Base-by-base conservation (phyloP, 345 rosid species). In the Excoecaria agallocha region DNA sequence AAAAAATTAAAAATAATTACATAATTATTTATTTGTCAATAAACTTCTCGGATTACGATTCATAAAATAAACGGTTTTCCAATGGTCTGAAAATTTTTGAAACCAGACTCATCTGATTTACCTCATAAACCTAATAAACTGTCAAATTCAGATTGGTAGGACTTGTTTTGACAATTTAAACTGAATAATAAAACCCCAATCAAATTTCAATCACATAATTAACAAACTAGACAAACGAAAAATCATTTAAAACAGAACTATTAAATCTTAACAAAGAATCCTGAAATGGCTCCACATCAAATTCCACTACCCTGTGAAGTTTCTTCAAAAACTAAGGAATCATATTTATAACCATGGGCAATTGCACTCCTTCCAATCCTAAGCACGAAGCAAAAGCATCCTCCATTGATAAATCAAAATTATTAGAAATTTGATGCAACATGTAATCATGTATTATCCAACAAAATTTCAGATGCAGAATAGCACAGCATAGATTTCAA, bases 31-130 rank as follows among this genome's bases (percentile, higher is more conserved):
- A 30, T 30, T 30, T 30, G 30, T 30, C 30, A 30, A 30, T 30
- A 30, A 30, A 30, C 30, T 30, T 30, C 30, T 30, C 30, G 1
- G 30, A 30, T 30, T 30, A 2, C 2, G 30, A 30, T 30, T 30
- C 30, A 30, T 41, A 41, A 5, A 41, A 41, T 8, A 41, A 41
- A 41, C 8, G 1, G 45, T 41, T 41, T 41, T 5, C 30, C 1
- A 41, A 41, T 8, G 8, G 45, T 41, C 45, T 0, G 3, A 41
- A 85, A 78, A 69, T 74, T 70, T 54, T 56, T 24, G 8, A 56
- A 56, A 51, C 19, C 19, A 51, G 12, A 51, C 30, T 51, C 0
- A 51, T 2, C 55, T 56, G 3, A 4, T 41, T 41, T 41, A 41
- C 45, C 6, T 41, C 1, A 41, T 3, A 41, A 41, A 41, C 8